Evolutionary conservation across 2,329 filamentous ascomycete species (phyloP).

Genomic region (Trichoderma simmonsii): DNA sequence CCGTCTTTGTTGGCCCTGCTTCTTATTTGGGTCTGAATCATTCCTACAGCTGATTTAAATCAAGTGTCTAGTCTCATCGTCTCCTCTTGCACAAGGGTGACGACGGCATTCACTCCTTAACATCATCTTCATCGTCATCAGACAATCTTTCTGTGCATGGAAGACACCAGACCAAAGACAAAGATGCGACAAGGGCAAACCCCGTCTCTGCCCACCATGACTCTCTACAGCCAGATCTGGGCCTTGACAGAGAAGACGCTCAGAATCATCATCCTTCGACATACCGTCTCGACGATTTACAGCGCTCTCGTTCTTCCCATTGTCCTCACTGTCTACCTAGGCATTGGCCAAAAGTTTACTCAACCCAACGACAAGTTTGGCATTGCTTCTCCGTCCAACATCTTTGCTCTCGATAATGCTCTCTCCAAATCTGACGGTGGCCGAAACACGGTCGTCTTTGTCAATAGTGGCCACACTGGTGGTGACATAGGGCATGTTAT

Average conservation of each 20-base stretch:
- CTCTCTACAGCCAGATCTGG: slow-evolving; percentile 50
- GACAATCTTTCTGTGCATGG: not conserved
- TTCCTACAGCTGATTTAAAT: not conserved
- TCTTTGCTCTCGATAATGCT: slow-evolving; percentile 63
- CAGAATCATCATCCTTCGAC: slow-evolving; percentile 53
- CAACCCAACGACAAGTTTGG: slow-evolving; percentile 70
- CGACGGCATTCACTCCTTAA: not conserved
- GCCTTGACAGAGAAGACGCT: slow-evolving; percentile 58
- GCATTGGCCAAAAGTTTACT: slow-evolving; percentile 74
- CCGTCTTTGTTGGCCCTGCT: not conserved
- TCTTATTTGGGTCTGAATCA: not conserved
- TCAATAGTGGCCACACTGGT: slow-evolving; percentile 67
- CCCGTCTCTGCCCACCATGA: slow-evolving; percentile 34
- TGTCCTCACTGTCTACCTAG: slow-evolving; percentile 53
- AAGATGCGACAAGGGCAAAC: not conserved
- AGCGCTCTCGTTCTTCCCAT: slow-evolving; percentile 57
- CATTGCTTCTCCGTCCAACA: slow-evolving; percentile 56
- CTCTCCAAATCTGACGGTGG: slow-evolving; percentile 52
- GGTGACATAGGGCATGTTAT: slow-evolving; percentile 71
- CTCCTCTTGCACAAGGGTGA: not conserved
- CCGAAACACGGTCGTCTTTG: slow-evolving; percentile 67
- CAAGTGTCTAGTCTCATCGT: not conserved
- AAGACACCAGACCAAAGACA: not conserved
- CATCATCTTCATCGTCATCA: not conserved
- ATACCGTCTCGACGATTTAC: slow-evolving; percentile 48